phyloP scores from a whole-genome alignment of 305 asterid species.

The Caryopteris hybrid region DNA sequence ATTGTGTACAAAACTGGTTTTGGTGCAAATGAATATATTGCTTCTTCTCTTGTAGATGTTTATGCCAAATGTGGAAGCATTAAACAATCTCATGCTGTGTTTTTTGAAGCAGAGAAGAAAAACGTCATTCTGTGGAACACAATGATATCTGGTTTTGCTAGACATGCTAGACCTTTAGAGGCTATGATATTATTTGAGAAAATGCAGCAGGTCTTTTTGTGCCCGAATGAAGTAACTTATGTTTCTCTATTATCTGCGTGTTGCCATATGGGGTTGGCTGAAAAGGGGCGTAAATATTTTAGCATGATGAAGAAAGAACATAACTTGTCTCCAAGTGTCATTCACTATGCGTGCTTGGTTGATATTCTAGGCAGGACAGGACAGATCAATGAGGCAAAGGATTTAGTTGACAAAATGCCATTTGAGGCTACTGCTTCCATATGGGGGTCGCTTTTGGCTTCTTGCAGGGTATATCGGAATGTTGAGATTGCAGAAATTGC shows the following conservation, averaged over 20 bases:
- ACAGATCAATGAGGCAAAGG: conserved; percentile 57
- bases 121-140: conserved; percentile 69
- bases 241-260: conserved; percentile 70
- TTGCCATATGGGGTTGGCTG: conserved; percentile 74
- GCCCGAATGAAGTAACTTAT: conserved; percentile 59
- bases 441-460: conserved; percentile 84
- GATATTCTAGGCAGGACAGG: conserved; percentile 75
- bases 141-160: conserved; percentile 75
- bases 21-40: conserved; percentile 38
- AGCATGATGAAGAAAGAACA: conserved; percentile 56
- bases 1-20: conserved; percentile 51
- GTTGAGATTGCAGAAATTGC: conserved; percentile 74
- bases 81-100: conserved; percentile 51
- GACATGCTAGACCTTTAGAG: conserved; percentile 57
- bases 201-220: conserved; percentile 56
- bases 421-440: conserved; percentile 71
- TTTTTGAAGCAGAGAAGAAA: conserved; percentile 43
- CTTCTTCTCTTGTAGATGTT: conserved; percentile 67
- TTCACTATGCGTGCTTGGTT: conserved; percentile 77
- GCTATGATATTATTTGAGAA: conserved; percentile 77
- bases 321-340: conserved; percentile 40
- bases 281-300: conserved; percentile 60
- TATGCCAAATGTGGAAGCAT: conserved; percentile 83
- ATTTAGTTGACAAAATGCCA: conserved; percentile 60
- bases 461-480: conserved; percentile 57